Conservation (phyloP, 140 eudicot species). For the Flaveria floridana region DNA sequence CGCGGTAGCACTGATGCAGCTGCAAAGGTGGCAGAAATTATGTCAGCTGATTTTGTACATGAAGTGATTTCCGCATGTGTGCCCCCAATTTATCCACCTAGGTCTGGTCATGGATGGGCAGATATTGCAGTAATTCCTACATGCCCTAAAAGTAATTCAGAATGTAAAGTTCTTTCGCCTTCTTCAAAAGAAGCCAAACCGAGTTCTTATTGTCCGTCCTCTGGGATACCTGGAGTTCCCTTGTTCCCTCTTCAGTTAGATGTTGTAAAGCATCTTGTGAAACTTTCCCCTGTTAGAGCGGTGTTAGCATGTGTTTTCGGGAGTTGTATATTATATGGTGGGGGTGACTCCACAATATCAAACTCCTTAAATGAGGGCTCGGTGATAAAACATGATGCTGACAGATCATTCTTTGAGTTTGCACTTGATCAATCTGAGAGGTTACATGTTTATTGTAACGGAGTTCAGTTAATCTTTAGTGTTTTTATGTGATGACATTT, state of each 20-base stretch:
- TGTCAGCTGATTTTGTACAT: constrained; percentile 96
- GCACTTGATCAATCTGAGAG: constrained; percentile 99
- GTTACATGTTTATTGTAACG: constrained; percentile 35
- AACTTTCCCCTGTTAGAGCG: constrained; percentile 90
- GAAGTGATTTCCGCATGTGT: constrained; percentile 98
- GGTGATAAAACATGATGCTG: constrained; percentile 64
- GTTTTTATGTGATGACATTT: not conserved
- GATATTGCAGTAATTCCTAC: constrained; percentile 88
- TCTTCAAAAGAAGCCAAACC: constrained; percentile 77
- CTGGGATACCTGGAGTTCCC: constrained; percentile 78
- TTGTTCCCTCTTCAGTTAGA: constrained; percentile 93
- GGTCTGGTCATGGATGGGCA: constrained; percentile 98
- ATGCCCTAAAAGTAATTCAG: constrained; percentile 52
- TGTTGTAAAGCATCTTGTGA: constrained; percentile 86
- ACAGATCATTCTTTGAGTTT: constrained; percentile 85
- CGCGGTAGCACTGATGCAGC: constrained; percentile 99
- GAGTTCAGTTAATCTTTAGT: constrained; percentile 21
- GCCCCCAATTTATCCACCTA: constrained; percentile 95
- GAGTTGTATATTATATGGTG: constrained; percentile 69
- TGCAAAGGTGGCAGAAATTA: constrained; percentile 90
- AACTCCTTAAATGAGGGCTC: constrained; percentile 64
- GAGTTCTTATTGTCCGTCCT: constrained; percentile 61
- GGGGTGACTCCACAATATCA: constrained; percentile 60
- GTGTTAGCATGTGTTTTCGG: constrained; percentile 95
- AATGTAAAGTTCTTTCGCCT: constrained; percentile 61